phyloP scores from a whole-genome alignment of 345 rosid genomes.

The Syzygium jambos region DNA sequence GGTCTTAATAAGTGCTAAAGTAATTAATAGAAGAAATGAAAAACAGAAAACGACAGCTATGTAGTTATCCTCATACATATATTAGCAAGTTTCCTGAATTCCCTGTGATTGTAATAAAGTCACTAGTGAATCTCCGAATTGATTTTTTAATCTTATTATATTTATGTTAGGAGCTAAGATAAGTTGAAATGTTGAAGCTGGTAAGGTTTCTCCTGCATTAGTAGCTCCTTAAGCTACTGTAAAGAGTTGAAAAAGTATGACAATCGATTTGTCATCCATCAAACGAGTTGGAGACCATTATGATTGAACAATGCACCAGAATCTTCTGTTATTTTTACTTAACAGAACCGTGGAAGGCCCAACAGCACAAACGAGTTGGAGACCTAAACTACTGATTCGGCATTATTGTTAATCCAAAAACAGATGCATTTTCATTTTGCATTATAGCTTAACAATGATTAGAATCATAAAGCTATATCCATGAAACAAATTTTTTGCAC shows the following conservation, averaged over 20 bases:
- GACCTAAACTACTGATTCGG: not conserved
- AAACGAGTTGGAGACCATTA: not conserved
- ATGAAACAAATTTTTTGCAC: not conserved
- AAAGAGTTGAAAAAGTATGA: not conserved
- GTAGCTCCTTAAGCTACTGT: not conserved
- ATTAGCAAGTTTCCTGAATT: not conserved
- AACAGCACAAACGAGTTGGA: not conserved
- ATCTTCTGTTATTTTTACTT: not conserved
- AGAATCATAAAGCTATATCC: not conserved
- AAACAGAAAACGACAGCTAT: not conserved
- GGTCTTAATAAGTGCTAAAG: not conserved
- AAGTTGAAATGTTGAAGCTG: not conserved
- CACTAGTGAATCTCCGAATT: not conserved
- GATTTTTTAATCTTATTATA: not conserved
- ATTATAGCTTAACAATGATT: not conserved
- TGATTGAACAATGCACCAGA: not conserved
- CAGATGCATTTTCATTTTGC: not conserved
- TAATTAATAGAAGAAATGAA: not conserved
- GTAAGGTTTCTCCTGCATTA: not conserved
- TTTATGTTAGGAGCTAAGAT: not conserved
- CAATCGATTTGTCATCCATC: not conserved
- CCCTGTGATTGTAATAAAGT: not conserved
- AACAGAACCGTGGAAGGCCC: rapidly evolving
- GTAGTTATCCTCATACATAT: not conserved
- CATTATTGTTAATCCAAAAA: not conserved